Evolutionary conservation across 306 rosid species (phyloP), one percentile per base, ranked within the genome.

Genomic region (Vigna unguiculata): DNA sequence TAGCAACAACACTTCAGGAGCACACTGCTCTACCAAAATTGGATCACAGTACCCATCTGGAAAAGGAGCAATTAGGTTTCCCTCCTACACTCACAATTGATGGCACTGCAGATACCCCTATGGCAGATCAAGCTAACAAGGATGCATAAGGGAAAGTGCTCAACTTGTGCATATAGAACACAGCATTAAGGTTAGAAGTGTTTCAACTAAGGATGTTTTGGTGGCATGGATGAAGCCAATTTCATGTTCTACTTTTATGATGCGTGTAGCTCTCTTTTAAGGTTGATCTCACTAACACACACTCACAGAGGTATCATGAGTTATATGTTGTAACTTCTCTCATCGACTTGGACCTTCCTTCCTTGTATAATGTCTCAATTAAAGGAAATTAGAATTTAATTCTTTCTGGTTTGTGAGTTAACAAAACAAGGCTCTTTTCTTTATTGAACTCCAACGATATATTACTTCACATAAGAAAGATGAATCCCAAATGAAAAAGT

Each of bases 81-180:
- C 41, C 36, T 71, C 66, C 68, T 11, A 51, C 24, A n/a, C 43
- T 34, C 34, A 10, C 77, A 14, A 71, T 49, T 66, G 84, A 85
- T 75, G 70, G 12, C 68, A 75, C 51, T 52, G 63, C 57, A 17
- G 73, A 72, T 40, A 74, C 79, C 41, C 82, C 83, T 5, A 12
- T 61, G 73, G 40, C n/a, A 15, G 85, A 84, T 79, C 59, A 71
- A 77, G 80, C 40, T 46, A 68, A 38, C 80, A 85, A 65, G 69
- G 83, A 72, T 24, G 20, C 86, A 32, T 14, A 75, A 78, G 68
- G 85, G 81, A 66, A 59, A 59, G 48, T 54, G 79, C 19, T 28
- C 43, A 57, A 52, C 60, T 36, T 49, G 4, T 15, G 58, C 6
- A 54, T 20, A 20, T 69, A 55, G 71, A 21, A 64, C 52, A 30